Conservation (phyloP, 768 basidiomycete species). For the Podaxis sp. region DNA sequence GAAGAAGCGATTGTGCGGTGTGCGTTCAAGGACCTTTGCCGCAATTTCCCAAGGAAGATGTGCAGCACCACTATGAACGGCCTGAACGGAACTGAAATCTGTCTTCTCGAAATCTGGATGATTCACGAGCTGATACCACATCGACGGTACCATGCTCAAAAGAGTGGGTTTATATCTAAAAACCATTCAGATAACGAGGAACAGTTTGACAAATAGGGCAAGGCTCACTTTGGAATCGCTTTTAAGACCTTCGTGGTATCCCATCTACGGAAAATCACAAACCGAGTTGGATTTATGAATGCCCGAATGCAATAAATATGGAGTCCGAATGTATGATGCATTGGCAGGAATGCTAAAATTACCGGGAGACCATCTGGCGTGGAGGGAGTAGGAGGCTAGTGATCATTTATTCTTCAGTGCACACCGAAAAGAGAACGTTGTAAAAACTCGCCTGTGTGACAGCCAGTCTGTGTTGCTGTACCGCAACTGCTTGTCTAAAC, state of each 20-base stretch:
- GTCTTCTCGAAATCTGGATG: conserved; percentile 41
- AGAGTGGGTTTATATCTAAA: conserved; percentile 49
- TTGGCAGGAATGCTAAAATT: conserved; percentile 53
- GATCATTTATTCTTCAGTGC: background rate
- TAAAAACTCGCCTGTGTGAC: conserved; percentile 23
- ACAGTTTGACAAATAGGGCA: too few relatives aligned
- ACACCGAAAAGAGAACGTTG: conserved; percentile 11
- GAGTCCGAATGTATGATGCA: conserved; percentile 64
- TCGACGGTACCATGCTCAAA: conserved; percentile 55
- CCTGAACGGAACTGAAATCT: conserved; percentile 48
- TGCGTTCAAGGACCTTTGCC: conserved; percentile 30
- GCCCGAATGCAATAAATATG: conserved; percentile 46
- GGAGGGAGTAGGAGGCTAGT: conserved; percentile 31
- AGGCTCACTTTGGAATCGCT: conserved; percentile 50
- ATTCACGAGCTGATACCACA: conserved; percentile 59
- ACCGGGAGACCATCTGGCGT: conserved; percentile 44
- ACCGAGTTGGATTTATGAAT: conserved; percentile 39
- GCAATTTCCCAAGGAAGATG: conserved; percentile 60
- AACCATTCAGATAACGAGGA: background rate
- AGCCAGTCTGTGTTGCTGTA: conserved; percentile 24
- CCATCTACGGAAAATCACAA: conserved; percentile 57
- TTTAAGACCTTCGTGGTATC: conserved; percentile 45
- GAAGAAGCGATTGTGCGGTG: conserved; percentile 28
- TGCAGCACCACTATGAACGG: conserved; percentile 53
- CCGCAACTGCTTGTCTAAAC: conserved; percentile 30